These are phyloP conservation scores for Acacia confusa DNA, from an alignment of 306 rosid species.

Conservation along the genomic window DNA sequence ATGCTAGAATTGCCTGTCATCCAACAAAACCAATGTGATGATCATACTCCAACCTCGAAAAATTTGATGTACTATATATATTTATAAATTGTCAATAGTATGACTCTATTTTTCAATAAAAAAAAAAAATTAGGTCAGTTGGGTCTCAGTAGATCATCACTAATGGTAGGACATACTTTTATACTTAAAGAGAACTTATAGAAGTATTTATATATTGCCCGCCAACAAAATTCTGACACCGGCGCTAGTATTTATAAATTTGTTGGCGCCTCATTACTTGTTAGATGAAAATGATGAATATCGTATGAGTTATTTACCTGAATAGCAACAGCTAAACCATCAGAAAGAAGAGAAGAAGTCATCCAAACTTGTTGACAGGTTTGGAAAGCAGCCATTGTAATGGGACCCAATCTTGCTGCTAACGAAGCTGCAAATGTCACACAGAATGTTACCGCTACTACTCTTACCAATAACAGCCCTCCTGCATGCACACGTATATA, in stretches of 20 bases:
- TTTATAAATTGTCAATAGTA: too few relatives aligned
- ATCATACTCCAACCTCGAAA: neutral
- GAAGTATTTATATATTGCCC: too few relatives aligned
- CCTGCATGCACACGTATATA: slow-evolving; percentile 44
- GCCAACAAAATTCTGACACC: too few relatives aligned
- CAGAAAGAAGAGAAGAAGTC: slow-evolving; percentile 88
- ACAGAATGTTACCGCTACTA: slow-evolving; percentile 91
- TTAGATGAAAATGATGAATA: too few relatives aligned
- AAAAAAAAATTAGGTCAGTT: too few relatives aligned
- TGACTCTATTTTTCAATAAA: too few relatives aligned
- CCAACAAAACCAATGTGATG: neutral
- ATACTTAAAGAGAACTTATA: too few relatives aligned
- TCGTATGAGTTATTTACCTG: slow-evolving; percentile 50
- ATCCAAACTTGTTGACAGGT: slow-evolving; percentile 92
- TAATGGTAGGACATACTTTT: too few relatives aligned
- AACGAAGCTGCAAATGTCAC: slow-evolving; percentile 89
- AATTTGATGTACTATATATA: too few relatives aligned
- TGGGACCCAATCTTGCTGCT: slow-evolving; percentile 82
- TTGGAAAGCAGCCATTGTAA: slow-evolving; percentile 96
- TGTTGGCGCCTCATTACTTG: too few relatives aligned
- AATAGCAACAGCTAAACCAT: slow-evolving; percentile 88
- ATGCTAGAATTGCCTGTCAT: slow-evolving; percentile 79
- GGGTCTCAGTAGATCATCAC: too few relatives aligned
- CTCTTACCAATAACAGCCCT: slow-evolving; percentile 65
- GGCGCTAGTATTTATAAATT: too few relatives aligned